phyloP scores from a whole-genome alignment of 805 yeast species.

The Candida peoriensis region DNA sequence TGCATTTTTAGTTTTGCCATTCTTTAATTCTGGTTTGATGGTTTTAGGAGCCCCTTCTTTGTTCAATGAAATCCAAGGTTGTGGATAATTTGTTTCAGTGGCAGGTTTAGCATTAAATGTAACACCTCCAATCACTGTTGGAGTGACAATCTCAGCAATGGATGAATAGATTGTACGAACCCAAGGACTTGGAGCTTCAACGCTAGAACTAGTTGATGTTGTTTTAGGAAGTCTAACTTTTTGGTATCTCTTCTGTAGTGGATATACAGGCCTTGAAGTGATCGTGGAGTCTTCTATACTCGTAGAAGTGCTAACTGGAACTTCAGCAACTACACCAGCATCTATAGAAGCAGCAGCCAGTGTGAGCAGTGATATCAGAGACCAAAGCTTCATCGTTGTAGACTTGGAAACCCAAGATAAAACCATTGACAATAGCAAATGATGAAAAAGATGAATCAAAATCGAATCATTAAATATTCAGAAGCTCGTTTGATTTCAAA shows the following conservation, averaged over 20 bases:
- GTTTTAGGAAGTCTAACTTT: conserved; percentile 28
- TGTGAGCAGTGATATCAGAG: background rate
- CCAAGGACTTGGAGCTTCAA: conserved; percentile 59
- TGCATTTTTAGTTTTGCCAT: conserved; percentile 62
- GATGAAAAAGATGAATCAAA: too few species aligned
- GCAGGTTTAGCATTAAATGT: conserved; percentile 44
- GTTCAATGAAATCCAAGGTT: conserved; percentile 77
- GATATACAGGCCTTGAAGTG: conserved; percentile 5
- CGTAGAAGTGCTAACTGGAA: too few species aligned
- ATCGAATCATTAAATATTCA: too few species aligned
- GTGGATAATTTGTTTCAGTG: conserved; percentile 53
- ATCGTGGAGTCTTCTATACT: too few species aligned
- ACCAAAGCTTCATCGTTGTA: background rate
- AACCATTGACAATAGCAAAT: too few species aligned
- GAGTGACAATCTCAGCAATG: conserved; percentile 61
- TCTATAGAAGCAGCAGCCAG: background rate
- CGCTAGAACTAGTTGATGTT: conserved; percentile 27
- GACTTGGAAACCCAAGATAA: too few species aligned
- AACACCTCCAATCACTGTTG: conserved; percentile 56
- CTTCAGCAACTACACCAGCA: too few species aligned
- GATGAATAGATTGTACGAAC: conserved; percentile 59
- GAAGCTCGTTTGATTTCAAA: too few species aligned
- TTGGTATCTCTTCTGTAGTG: conserved; percentile 23
- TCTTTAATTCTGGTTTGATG: conserved; percentile 66
- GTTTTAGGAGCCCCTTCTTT: conserved; percentile 79